Evolutionary conservation across 306 rosid genomes (phyloP).

Genomic region (Lupinus albus): DNA sequence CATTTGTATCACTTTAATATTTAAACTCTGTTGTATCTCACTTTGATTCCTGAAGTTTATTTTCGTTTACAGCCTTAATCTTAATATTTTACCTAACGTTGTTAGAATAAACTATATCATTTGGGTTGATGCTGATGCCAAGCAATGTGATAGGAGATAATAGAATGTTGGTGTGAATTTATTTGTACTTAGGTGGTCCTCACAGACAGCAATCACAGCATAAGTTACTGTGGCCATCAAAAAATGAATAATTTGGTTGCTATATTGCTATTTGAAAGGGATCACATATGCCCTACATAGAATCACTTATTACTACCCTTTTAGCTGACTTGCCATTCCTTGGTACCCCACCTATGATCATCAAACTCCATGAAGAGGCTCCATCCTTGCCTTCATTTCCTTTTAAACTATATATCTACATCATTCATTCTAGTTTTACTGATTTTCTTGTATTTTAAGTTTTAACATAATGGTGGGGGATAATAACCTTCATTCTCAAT

Average conservation of each 20-base stretch:
- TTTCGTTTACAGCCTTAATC: too few relatives aligned
- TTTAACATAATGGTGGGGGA: background rate
- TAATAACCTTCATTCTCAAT: background rate
- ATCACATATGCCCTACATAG: slow-evolving; percentile 49
- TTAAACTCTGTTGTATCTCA: too few relatives aligned
- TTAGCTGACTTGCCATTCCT: slow-evolving; percentile 20
- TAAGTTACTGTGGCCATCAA: slow-evolving; percentile 30
- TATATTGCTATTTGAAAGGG: slow-evolving; percentile 47
- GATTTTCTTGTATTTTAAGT: background rate
- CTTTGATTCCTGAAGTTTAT: too few relatives aligned
- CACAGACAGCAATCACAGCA: slow-evolving; percentile 23
- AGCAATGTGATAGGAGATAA: slow-evolving; percentile 8
- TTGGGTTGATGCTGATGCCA: slow-evolving; percentile 29
- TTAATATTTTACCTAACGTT: too few relatives aligned
- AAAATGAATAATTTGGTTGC: slow-evolving; percentile 42
- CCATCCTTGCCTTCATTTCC: background rate
- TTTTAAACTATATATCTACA: background rate
- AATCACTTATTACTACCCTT: slow-evolving; percentile 60
- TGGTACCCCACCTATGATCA: slow-evolving; percentile 16
- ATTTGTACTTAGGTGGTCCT: slow-evolving; percentile 48
- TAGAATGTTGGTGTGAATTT: slow-evolving; percentile 31
- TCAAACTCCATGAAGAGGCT: slow-evolving; percentile 2
- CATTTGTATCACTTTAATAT: too few relatives aligned
- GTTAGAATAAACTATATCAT: too few relatives aligned
- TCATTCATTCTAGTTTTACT: background rate